These are phyloP conservation scores for Truncatella angustata DNA, from an alignment of 2,329 filamentous ascomycete species.

Conservation along the genomic window DNA sequence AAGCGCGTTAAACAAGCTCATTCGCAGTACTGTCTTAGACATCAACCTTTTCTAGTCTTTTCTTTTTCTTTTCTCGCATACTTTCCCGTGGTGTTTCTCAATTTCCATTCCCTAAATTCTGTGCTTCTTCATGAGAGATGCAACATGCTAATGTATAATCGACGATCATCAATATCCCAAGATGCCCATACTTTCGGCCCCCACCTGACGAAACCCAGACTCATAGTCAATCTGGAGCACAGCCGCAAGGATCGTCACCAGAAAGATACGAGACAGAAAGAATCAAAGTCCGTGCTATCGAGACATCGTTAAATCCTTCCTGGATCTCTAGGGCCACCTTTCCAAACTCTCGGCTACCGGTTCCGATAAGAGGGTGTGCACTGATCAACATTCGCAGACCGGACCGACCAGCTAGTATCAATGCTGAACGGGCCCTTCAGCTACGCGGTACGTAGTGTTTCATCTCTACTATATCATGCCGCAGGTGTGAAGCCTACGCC, in stretches of 20 bases:
- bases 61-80: too few species aligned
- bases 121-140: background rate
- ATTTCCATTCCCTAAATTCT: background rate
- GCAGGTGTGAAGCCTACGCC: background rate
- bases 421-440: background rate
- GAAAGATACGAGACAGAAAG: background rate
- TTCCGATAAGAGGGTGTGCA: too few species aligned
- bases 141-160: background rate
- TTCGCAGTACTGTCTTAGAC: background rate
- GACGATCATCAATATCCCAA: background rate
- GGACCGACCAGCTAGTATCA: background rate
- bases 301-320: too few species aligned
- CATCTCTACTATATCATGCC: background rate
- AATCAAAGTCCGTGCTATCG: too few species aligned
- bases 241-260: slow-evolving; percentile 13
- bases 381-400: too few species aligned
- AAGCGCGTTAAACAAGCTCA: background rate
- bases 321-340: too few species aligned
- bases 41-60: too few species aligned
- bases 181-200: background rate
- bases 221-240: slow-evolving; percentile 11
- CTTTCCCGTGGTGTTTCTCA: too few species aligned
- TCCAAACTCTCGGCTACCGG: too few species aligned
- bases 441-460: background rate
- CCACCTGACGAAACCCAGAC: background rate